Percentiles rank a stretch among this genome's conserved stretches.
phyloP scores from a whole-genome alignment of 345 rosid genomes.

The Brassica rapa region DNA sequence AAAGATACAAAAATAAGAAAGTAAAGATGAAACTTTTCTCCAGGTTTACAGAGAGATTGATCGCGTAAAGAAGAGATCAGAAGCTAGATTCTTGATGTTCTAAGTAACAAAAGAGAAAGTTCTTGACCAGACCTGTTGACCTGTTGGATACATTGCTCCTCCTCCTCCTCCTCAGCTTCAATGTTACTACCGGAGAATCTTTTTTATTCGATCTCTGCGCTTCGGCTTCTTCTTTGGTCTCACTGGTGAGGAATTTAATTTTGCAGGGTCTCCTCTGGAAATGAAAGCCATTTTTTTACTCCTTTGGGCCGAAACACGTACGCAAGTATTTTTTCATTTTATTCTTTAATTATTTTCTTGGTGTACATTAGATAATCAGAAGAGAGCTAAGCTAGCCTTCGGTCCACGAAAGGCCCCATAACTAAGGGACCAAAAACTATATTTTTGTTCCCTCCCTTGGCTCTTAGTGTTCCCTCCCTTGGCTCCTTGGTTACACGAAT shows the following conservation, averaged over 20 bases:
- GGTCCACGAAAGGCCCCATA: not conserved
- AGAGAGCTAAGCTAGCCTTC: not conserved
- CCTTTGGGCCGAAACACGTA: not conserved
- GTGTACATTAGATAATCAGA: not conserved
- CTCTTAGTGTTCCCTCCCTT: too few relatives aligned
- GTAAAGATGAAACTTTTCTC: not conserved
- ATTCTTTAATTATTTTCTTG: not conserved
- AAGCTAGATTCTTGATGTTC: not conserved
- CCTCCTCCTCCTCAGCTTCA: not conserved
- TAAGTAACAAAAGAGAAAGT: not conserved
- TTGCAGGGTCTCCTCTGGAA: constrained; percentile 5
- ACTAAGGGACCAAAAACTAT: not conserved
- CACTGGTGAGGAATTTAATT: not conserved
- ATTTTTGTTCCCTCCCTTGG: too few relatives aligned
- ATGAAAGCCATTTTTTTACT: not conserved
- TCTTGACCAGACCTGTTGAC: constrained; percentile 34
- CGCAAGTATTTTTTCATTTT: not conserved
- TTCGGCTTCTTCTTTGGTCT: constrained; percentile 18
- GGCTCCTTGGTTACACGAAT: too few relatives aligned
- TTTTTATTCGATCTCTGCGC: not conserved
- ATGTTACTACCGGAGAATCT: constrained; percentile 20
- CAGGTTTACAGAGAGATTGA: not conserved
- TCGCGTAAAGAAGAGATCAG: not conserved
- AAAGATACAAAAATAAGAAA: too few relatives aligned
- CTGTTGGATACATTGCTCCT: constrained; percentile 25